Evolutionary conservation across 257 asterid species (phyloP).

Genomic region (Thymus quinquecostatus): DNA sequence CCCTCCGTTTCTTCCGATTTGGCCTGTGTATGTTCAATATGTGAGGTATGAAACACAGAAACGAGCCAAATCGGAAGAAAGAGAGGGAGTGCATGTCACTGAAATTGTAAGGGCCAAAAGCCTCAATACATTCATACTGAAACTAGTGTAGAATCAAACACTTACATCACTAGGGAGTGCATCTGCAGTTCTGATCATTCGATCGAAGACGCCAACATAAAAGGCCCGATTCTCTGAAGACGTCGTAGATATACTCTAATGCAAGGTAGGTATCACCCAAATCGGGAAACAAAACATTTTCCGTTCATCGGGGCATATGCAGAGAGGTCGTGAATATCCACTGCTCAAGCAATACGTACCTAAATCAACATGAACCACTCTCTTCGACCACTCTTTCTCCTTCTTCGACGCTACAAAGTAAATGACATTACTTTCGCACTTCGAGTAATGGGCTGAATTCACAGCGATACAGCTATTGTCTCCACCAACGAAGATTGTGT

Average conservation of each 20-base stretch:
- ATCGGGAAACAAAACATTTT: conserved; percentile 14
- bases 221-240: conserved; percentile 18
- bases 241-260: background rate
- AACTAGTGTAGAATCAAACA: conserved; percentile 4
- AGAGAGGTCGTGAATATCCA: conserved; percentile 12
- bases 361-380: conserved; percentile 2
- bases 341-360: conserved; percentile 30
- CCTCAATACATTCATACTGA: background rate
- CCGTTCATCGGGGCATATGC: conserved; percentile 15
- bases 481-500: conserved; percentile 39
- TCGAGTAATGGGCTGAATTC: conserved; percentile 16
- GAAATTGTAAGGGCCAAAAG: background rate
- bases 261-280: conserved; percentile 32
- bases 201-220: background rate
- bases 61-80: too few relatives aligned
- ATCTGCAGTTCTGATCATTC: background rate
- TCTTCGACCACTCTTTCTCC: conserved; percentile 21
- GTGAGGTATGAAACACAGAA: too few relatives aligned
- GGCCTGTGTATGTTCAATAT: too few relatives aligned
- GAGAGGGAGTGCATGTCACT: too few relatives aligned
- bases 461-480: conserved; percentile 29
- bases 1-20: too few relatives aligned
- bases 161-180: background rate
- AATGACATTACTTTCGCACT: conserved; percentile 38
- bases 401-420: conserved; percentile 30